These are phyloP conservation scores for Aspergillus latus DNA, from an alignment of 2,329 filamentous ascomycete species.

Conservation along the genomic window DNA sequence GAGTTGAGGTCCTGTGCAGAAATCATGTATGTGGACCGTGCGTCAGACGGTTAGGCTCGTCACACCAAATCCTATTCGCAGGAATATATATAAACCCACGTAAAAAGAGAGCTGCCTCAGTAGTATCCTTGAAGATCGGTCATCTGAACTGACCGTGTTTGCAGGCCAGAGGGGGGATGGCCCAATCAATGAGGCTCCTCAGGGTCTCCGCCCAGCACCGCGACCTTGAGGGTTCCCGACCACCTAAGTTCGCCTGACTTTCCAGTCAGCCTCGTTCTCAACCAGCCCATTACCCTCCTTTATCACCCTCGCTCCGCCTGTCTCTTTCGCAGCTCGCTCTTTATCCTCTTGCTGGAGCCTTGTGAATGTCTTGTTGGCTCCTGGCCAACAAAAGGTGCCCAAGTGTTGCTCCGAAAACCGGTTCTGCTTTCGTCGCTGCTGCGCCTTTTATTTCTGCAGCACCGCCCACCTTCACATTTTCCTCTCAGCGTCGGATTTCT, in stretches of 20 bases:
- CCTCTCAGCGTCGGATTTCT: constrained; percentile 1
- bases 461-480: constrained; percentile 9
- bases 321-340: constrained; percentile 18
- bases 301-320: constrained; percentile 13
- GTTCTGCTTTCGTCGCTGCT: constrained; percentile 14
- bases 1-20: neutral
- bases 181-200: constrained; percentile 23
- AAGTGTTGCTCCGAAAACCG: constrained; percentile 25
- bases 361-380: constrained; percentile 40
- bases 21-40: neutral
- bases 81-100: neutral
- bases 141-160: constrained; percentile 2
- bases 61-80: neutral
- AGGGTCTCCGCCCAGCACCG: constrained; percentile 1
- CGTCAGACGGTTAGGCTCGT: neutral
- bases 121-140: neutral
- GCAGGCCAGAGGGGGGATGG: constrained; percentile 7
- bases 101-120: neutral
- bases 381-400: constrained; percentile 32
- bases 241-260: constrained; percentile 13
- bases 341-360: constrained; percentile 17
- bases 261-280: constrained; percentile 9
- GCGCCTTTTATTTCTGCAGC: constrained; percentile 17
- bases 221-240: neutral
- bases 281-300: neutral